A percentile compares a stretch with the other conserved stretches of the same genome.
Evolutionary conservation across 2,329 filamentous ascomycete species (phyloP).

Genomic region (Gremmenia infestans): DNA sequence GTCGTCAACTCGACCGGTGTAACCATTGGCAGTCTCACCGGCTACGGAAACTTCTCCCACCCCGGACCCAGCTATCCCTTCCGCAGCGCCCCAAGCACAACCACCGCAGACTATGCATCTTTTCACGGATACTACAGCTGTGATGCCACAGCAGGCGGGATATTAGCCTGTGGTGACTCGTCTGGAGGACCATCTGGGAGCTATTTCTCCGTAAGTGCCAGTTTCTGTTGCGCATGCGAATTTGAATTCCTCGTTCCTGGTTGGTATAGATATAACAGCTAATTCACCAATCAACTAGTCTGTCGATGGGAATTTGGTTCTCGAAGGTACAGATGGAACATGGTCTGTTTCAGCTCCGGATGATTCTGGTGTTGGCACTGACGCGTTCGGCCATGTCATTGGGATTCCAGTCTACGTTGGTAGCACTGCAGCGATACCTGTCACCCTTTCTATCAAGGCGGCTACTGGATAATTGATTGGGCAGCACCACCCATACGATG

Average conservation of each 20-base stretch:
- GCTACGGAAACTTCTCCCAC: slow-evolving; percentile 9
- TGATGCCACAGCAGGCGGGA: background rate
- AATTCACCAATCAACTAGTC: background rate
- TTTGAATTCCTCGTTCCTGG: background rate
- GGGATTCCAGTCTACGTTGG: slow-evolving; percentile 10
- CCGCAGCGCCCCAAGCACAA: background rate
- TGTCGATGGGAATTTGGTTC: background rate
- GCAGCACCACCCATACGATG: too few species aligned
- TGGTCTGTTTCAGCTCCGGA: slow-evolving; percentile 2
- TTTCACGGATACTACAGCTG: background rate
- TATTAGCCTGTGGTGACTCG: background rate
- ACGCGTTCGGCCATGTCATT: background rate
- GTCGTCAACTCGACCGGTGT: slow-evolving; percentile 1
- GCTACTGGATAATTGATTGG: background rate
- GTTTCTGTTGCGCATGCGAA: too few species aligned
- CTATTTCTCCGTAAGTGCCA: background rate
- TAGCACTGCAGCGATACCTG: slow-evolving; percentile 1
- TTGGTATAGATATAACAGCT: background rate
- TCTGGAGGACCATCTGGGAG: background rate
- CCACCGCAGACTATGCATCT: background rate
- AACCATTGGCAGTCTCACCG: slow-evolving; percentile 4
- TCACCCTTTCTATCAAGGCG: background rate
- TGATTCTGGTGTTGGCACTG: slow-evolving; percentile 1
- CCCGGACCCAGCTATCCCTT: slow-evolving; percentile 6
- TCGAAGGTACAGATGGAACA: slow-evolving; percentile 5